Evolutionary conservation across 805 yeast genomes (phyloP).

Genomic region (Wickerhamomyces ciferrii): DNA sequence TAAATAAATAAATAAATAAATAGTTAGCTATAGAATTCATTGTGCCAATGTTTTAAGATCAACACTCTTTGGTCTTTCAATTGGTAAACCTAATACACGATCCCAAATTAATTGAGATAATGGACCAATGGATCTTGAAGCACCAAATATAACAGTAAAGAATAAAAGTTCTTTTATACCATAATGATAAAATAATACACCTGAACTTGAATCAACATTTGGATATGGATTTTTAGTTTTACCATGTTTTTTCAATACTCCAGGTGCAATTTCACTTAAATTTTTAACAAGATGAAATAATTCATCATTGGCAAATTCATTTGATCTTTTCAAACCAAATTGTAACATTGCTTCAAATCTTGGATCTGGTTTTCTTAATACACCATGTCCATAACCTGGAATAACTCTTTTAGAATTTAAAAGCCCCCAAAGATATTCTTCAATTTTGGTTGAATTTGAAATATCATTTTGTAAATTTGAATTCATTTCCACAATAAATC

Average conservation of each 20-base stretch:
- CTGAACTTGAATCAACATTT: slow-evolving; percentile 77
- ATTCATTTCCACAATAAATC: slow-evolving; percentile 64
- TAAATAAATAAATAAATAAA: background rate
- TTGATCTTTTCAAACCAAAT: slow-evolving; percentile 49
- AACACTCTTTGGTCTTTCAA: slow-evolving; percentile 67
- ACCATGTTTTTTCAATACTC: slow-evolving; percentile 70
- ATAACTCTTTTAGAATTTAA: slow-evolving; percentile 72
- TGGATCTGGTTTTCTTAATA: slow-evolving; percentile 78
- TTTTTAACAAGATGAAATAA: slow-evolving; percentile 62
- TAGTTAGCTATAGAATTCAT: background rate
- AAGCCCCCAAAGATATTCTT: slow-evolving; percentile 64
- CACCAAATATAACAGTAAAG: slow-evolving; percentile 81
- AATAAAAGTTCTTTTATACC: slow-evolving; percentile 69
- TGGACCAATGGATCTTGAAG: slow-evolving; percentile 76
- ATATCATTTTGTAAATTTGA: slow-evolving; percentile 31
- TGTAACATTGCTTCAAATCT: slow-evolving; percentile 70
- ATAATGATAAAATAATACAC: slow-evolving; percentile 74
- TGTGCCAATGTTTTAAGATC: slow-evolving; percentile 13
- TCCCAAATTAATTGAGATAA: slow-evolving; percentile 77
- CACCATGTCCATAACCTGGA: slow-evolving; percentile 90
- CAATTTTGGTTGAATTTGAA: slow-evolving; percentile 41
- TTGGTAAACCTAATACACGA: slow-evolving; percentile 70
- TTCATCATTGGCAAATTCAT: slow-evolving; percentile 56
- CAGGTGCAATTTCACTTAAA: slow-evolving; percentile 68
- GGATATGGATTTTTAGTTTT: slow-evolving; percentile 86